Percentiles rank a stretch among this genome's conserved stretches.
phyloP scores from a whole-genome alignment of 305 asterid genomes.

The Fraxinus platypoda region DNA sequence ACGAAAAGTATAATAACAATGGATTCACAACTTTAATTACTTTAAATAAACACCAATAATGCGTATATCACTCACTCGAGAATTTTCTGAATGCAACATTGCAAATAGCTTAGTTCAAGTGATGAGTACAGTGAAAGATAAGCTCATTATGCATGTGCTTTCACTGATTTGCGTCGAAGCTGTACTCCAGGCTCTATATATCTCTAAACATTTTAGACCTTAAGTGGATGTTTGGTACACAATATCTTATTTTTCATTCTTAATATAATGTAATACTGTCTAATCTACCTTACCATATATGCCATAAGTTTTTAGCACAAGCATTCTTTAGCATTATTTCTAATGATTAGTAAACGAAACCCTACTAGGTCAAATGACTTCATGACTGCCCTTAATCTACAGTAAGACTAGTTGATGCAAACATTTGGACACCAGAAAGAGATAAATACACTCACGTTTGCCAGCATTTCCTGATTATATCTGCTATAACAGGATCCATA shows the following conservation, averaged over 20 bases:
- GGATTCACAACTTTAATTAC: not conserved
- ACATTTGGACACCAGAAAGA: not conserved
- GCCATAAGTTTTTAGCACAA: not conserved
- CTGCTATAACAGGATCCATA: constrained; percentile 71
- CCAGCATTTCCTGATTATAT: constrained; percentile 66
- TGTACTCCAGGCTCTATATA: not conserved
- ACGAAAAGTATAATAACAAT: not conserved
- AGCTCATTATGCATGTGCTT: not conserved
- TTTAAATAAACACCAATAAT: not conserved
- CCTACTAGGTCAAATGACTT: not conserved
- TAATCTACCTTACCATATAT: not conserved
- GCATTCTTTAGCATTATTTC: not conserved
- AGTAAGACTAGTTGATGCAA: not conserved
- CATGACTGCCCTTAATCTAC: not conserved
- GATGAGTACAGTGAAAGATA: no score
- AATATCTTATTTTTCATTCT: not conserved
- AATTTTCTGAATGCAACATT: no score
- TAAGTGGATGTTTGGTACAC: not conserved
- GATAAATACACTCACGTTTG: constrained; percentile 49
- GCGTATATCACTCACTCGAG: not conserved
- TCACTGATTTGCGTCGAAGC: not conserved
- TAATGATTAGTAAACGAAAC: not conserved
- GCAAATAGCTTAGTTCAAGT: not conserved
- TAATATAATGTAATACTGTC: not conserved
- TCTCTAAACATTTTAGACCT: not conserved